These are phyloP conservation scores for Cyphellophora europaea DNA, from an alignment of 2,329 filamentous ascomycete species.

Conservation along the genomic window DNA sequence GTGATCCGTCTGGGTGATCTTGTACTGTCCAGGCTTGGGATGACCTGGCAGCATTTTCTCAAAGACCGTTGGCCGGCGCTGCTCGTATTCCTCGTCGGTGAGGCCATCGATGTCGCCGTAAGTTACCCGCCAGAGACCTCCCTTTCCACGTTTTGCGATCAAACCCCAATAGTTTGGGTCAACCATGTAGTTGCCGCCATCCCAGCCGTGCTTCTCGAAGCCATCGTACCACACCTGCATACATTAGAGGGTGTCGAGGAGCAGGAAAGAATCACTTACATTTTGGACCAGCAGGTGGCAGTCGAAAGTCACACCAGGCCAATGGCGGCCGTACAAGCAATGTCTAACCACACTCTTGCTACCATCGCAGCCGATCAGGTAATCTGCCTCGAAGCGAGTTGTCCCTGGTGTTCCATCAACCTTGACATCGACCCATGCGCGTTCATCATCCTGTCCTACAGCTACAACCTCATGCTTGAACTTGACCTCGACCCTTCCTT, in stretches of 20 bases:
- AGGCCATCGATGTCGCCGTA: slow-evolving; percentile 50
- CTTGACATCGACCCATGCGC: slow-evolving; percentile 9
- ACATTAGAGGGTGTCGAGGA: slow-evolving; percentile 1
- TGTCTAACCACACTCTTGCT: slow-evolving; percentile 5
- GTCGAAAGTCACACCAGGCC: slow-evolving; percentile 10
- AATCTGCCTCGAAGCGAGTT: slow-evolving; percentile 34
- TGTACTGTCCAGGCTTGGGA: slow-evolving; percentile 49
- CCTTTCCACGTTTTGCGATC: slow-evolving; percentile 49
- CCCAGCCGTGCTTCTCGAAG: slow-evolving; percentile 11
- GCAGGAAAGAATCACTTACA: neutral
- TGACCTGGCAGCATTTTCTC: slow-evolving; percentile 49
- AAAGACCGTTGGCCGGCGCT: slow-evolving; percentile 45
- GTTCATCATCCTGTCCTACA: slow-evolving; percentile 5
- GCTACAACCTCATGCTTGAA: slow-evolving; percentile 24
- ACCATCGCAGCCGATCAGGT: slow-evolving; percentile 50
- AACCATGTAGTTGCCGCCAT: slow-evolving; percentile 40
- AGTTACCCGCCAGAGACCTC: slow-evolving; percentile 55
- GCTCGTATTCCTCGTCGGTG: slow-evolving; percentile 42
- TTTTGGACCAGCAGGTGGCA: slow-evolving; percentile 10
- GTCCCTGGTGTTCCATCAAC: neutral
- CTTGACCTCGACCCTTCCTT: slow-evolving; percentile 22
- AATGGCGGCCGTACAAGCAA: slow-evolving; percentile 8
- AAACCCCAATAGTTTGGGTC: slow-evolving; percentile 55
- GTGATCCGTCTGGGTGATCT: slow-evolving; percentile 46
- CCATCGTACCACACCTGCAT: slow-evolving; percentile 9